phyloP scores from a whole-genome alignment of 2,329 filamentous ascomycete species.

The Cytospora leucostoma region DNA sequence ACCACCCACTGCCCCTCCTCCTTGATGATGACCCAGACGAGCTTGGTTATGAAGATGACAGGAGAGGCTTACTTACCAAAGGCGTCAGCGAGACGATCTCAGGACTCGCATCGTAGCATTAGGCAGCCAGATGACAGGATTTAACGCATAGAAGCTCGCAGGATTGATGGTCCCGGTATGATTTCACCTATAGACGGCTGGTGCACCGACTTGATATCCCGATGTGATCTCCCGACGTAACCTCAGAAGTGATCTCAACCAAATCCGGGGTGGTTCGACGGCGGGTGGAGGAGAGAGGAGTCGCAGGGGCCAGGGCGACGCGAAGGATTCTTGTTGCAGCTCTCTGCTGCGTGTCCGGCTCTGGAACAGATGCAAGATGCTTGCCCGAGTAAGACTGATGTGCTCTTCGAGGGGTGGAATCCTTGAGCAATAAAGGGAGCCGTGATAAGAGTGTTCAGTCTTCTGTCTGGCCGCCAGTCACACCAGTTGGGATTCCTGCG shows the following conservation, averaged over 20 bases:
- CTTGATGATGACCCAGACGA: slow-evolving; percentile 12
- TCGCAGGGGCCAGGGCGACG: no score
- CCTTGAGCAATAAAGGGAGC: no score
- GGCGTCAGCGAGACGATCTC: slow-evolving; percentile 17
- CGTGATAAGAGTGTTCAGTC: no score
- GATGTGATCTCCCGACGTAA: slow-evolving; percentile 6
- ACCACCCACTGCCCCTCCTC: background rate
- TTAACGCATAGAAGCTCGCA: slow-evolving; percentile 20
- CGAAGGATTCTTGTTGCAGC: slow-evolving; percentile 5
- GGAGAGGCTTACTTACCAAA: slow-evolving; percentile 22
- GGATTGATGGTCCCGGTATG: slow-evolving; percentile 1
- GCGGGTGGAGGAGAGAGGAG: no score
- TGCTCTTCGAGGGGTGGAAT: no score
- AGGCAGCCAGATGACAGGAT: background rate
- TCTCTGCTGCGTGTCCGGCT: background rate
- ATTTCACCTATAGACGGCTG: no score
- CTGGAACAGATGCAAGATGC: no score
- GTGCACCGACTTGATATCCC: background rate
- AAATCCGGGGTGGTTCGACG: no score
- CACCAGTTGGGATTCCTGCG: background rate
- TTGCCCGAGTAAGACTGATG: no score
- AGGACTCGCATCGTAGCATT: slow-evolving; percentile 7
- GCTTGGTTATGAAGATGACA: slow-evolving; percentile 11
- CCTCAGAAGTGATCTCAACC: slow-evolving; percentile 5
- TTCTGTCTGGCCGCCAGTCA: background rate